These are phyloP conservation scores for Sporisorium reilianum DNA, from an alignment of 1,284 basidiomycete genomes.

Conservation along the genomic window DNA sequence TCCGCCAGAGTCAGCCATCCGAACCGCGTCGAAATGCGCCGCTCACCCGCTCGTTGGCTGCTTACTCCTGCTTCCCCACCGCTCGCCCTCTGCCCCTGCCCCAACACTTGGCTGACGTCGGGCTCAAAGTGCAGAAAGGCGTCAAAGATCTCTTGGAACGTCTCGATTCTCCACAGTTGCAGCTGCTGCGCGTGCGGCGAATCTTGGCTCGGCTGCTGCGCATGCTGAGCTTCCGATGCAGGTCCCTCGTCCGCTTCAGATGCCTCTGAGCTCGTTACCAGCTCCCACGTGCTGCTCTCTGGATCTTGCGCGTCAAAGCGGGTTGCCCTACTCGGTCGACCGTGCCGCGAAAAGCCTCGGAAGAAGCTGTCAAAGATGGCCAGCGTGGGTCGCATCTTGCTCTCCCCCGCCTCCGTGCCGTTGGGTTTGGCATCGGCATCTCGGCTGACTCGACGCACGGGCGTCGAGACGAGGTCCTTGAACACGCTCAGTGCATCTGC, in stretches of 20 bases:
- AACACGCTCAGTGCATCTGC: conserved; percentile 38
- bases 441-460: neutral
- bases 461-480: conserved; percentile 46
- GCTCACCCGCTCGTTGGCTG: neutral
- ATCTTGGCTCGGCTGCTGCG: neutral
- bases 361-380: conserved; percentile 47
- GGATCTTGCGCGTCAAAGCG: conserved; percentile 18
- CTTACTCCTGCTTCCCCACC: neutral
- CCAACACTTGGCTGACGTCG: conserved; percentile 10
- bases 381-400: conserved; percentile 27
- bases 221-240: neutral
- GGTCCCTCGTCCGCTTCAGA: neutral
- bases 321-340: conserved; percentile 12
- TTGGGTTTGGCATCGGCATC: neutral
- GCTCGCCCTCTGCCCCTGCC: no score
- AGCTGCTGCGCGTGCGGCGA: conserved; percentile 12
- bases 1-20: conserved; percentile 25
- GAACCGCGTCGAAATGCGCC: conserved; percentile 18
- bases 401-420: conserved; percentile 2
- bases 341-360: conserved; percentile 32
- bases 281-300: conserved; percentile 25
- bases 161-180: conserved; percentile 35
- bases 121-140: conserved; percentile 35
- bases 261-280: neutral
- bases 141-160: conserved; percentile 44